Conservation (phyloP, 495 filamentous ascomycete genomes). For the Lasiosphaeria ovina region DNA sequence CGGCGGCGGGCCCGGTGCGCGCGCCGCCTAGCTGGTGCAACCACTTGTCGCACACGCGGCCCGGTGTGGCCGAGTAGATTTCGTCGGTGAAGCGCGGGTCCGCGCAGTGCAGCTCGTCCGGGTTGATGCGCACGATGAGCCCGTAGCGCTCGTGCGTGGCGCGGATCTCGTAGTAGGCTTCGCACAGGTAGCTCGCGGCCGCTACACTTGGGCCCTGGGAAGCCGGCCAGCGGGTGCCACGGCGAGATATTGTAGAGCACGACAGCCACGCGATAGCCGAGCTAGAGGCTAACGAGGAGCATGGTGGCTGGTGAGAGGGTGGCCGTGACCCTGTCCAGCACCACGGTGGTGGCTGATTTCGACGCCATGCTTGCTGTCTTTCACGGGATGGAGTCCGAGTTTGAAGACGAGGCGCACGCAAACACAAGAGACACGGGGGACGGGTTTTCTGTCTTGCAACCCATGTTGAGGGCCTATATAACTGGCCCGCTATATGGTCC, state of each 20-base stretch:
- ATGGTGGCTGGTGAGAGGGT: no score
- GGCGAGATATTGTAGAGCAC: conserved; percentile 32
- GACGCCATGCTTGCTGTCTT: no score
- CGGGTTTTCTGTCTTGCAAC: no score
- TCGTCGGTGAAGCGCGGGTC: conserved; percentile 32
- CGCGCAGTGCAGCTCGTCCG: conserved; percentile 34
- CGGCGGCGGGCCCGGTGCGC: conserved; percentile 18
- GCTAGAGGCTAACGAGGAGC: conserved; percentile 24
- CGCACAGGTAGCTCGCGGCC: conserved; percentile 43
- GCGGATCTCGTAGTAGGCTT: conserved; percentile 54
- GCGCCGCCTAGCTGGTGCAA: conserved; percentile 23
- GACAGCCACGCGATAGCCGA: conserved; percentile 21
- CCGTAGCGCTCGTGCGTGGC: conserved; percentile 49
- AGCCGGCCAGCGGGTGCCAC: conserved; percentile 29
- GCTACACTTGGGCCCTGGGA: conserved; percentile 53
- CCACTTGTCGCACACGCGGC: conserved; percentile 32
- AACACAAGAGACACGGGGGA: no score
- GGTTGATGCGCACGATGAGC: conserved; percentile 40
- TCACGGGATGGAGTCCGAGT: no score
- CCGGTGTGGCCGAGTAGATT: conserved; percentile 30
- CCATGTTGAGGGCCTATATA: no score
- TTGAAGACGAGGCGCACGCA: no score
- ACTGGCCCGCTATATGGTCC: no score
- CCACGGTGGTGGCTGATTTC: no score
- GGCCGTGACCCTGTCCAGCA: no score